These are phyloP conservation scores for Cyclaneusma minus DNA, from an alignment of 2,329 filamentous ascomycete genomes.

Conservation along the genomic window DNA sequence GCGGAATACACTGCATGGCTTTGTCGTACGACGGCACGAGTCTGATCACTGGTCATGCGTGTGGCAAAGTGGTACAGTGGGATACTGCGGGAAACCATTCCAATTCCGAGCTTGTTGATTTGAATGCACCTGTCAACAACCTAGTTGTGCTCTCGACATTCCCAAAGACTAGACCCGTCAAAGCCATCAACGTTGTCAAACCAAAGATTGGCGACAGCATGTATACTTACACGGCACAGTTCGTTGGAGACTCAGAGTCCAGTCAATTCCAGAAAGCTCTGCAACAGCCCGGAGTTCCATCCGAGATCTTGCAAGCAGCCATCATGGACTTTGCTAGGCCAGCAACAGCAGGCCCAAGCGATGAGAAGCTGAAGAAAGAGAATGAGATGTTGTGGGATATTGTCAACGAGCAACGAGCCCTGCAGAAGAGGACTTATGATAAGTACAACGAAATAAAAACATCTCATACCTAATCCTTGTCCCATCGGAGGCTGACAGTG, in stretches of 20 bases:
- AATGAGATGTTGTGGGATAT: conserved; percentile 29
- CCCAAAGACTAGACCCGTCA: conserved; percentile 28
- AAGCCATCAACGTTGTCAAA: conserved; percentile 55
- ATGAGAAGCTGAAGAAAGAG: conserved; percentile 20
- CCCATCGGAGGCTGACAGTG: too few species aligned
- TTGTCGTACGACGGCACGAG: conserved; percentile 72
- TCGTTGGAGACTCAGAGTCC: conserved; percentile 24
- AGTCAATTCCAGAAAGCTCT: conserved; percentile 9
- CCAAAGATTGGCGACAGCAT: conserved; percentile 53
- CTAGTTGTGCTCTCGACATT: conserved; percentile 55
- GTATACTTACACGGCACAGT: conserved; percentile 51
- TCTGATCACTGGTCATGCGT: conserved; percentile 66
- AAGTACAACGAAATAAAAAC: conserved; percentile 2
- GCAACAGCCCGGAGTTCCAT: conserved; percentile 11
- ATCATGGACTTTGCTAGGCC: conserved; percentile 28
- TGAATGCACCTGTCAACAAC: conserved; percentile 75
- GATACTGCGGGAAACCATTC: conserved; percentile 31
- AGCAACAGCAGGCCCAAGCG: conserved; percentile 18
- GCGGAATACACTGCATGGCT: conserved; percentile 50
- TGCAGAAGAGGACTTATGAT: conserved; percentile 23
- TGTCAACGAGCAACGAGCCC: conserved; percentile 25
- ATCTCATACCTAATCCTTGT: too few species aligned
- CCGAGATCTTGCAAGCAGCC: conserved; percentile 30
- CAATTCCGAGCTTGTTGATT: conserved; percentile 21
- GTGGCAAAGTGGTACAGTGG: conserved; percentile 69